Percentiles rank a stretch among this genome's conserved stretches.
phyloP scores from a whole-genome alignment of 2,329 filamentous ascomycete genomes.

The Colletotrichum somersetense region DNA sequence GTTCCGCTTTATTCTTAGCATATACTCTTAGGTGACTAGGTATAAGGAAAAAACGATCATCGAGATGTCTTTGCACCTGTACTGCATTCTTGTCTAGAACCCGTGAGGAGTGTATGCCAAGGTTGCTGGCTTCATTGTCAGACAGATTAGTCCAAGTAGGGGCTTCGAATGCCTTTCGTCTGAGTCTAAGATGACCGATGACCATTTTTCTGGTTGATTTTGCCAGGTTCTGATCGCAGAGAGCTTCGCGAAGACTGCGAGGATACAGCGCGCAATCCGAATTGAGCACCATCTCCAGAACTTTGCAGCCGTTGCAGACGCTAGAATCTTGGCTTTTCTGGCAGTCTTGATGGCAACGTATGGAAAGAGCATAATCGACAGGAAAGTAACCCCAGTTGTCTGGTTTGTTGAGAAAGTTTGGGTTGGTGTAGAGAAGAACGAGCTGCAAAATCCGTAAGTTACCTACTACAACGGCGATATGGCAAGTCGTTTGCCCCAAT shows the following conservation, averaged over 20 bases:
- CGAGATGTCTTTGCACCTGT: background rate
- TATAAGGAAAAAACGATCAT: background rate
- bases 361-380: background rate
- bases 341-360: accelerated
- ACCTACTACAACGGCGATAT: background rate
- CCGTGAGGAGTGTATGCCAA: background rate
- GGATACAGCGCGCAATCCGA: background rate
- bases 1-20: too few species aligned
- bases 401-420: background rate
- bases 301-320: background rate
- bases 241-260: background rate
- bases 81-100: background rate
- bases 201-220: background rate
- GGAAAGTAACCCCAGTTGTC: background rate
- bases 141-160: background rate
- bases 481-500: background rate
- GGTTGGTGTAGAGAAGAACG: background rate
- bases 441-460: background rate
- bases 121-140: background rate
- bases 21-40: background rate
- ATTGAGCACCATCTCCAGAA: background rate
- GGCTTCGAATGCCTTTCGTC: background rate
- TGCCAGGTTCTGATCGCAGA: accelerated
- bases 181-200: background rate
- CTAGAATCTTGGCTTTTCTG: background rate